These are phyloP conservation scores for Penicillium freii DNA, from an alignment of 2,329 filamentous ascomycete species.

Conservation along the genomic window DNA sequence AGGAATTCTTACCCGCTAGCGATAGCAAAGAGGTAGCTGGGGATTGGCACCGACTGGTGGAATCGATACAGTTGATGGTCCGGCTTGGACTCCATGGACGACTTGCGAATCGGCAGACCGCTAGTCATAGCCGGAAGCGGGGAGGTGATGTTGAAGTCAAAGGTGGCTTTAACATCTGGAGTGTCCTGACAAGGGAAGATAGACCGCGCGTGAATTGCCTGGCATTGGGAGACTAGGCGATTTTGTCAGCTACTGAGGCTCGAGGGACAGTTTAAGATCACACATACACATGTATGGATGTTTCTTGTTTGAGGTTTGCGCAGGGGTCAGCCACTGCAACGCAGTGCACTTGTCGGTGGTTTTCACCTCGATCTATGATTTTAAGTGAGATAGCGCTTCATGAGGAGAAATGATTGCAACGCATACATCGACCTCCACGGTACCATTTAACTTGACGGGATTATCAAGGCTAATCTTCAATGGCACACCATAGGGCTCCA, in stretches of 20 bases:
- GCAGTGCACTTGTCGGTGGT: conserved; percentile 89
- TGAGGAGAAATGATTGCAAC: background rate
- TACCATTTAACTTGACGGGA: conserved; percentile 47
- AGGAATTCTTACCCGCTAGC: conserved; percentile 55
- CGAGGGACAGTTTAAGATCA: background rate
- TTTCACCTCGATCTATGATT: conserved; percentile 61
- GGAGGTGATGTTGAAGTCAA: conserved; percentile 83
- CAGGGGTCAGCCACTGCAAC: conserved; percentile 90
- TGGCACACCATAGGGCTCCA: conserved; percentile 64
- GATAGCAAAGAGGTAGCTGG: conserved; percentile 90
- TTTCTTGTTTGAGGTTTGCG: conserved; percentile 92
- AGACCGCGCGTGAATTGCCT: conserved; percentile 91
- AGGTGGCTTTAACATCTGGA: conserved; percentile 94
- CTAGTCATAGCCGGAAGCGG: conserved; percentile 88
- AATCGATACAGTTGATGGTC: conserved; percentile 72
- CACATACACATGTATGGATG: conserved; percentile 84
- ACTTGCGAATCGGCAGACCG: conserved; percentile 62
- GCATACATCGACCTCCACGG: conserved; percentile 49
- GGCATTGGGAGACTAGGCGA: conserved; percentile 75
- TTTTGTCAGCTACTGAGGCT: background rate
- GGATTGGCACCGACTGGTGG: conserved; percentile 87
- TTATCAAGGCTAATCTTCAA: conserved; percentile 50
- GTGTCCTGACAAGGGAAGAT: conserved; percentile 97
- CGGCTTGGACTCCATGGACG: conserved; percentile 53
- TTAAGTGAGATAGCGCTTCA: conserved; percentile 2